Evolutionary conservation across 345 rosid genomes (phyloP).

Genomic region (Gossypium thurberi): DNA sequence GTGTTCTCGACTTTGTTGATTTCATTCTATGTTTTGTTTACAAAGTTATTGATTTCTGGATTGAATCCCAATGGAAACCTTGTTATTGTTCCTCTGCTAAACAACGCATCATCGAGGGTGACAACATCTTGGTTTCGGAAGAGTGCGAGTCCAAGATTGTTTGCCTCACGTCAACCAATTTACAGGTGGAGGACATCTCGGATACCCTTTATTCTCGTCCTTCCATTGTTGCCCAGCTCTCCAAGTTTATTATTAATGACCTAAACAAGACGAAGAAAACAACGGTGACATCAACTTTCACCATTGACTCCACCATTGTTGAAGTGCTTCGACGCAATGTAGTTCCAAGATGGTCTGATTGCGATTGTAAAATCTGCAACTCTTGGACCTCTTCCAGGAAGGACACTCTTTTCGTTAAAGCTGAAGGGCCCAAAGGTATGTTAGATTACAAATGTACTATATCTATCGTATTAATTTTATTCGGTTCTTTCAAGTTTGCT

Average conservation of each 20-base stretch:
- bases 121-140: conserved; percentile 75
- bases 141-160: conserved; percentile 72
- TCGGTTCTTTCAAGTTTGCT: background rate
- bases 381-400: conserved; percentile 56
- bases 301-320: conserved; percentile 57
- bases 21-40: conserved; percentile 50
- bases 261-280: conserved; percentile 34
- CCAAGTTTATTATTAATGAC: conserved; percentile 31
- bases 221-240: conserved; percentile 38
- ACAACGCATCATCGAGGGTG: conserved; percentile 51
- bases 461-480: background rate
- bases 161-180: conserved; percentile 51
- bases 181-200: conserved; percentile 79
- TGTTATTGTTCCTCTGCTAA: conserved; percentile 69
- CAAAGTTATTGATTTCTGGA: conserved; percentile 62
- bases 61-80: conserved; percentile 81
- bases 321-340: conserved; percentile 66
- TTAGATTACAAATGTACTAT: too few species aligned
- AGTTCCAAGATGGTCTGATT: conserved; percentile 91
- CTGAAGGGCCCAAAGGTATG: conserved; percentile 52
- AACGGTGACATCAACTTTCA: conserved; percentile 34
- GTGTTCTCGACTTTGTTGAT: conserved; percentile 72
- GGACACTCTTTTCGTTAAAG: conserved; percentile 62
- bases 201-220: conserved; percentile 81
- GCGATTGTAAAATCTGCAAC: conserved; percentile 72